Evolutionary conservation across 768 basidiomycete genomes (phyloP), one percentile per base, ranked within the genome.

Genomic region (Termitomyces titanicus): DNA sequence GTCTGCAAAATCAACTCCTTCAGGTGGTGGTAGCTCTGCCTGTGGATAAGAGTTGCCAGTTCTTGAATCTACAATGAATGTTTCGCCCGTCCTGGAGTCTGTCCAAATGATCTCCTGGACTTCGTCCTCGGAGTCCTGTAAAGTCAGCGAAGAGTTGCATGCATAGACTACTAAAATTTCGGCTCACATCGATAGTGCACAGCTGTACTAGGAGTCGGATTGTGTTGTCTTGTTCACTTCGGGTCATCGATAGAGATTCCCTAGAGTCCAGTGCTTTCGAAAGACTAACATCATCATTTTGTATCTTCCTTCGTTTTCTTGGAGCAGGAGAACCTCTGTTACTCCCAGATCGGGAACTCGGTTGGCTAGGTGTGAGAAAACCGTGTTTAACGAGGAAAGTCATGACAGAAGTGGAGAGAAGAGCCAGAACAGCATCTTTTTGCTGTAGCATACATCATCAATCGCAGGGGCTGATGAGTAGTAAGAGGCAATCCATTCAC

Each of bases 11-110:
- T 63, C 55, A 11, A 13, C 35, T n/a, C 7, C 48, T 37, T 45
- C 51, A 24, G 31, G 50, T 38, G 61, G 55, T 38, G 61, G n/a
- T n/a, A n/a, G 57, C 34, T 58, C 58, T 24, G 60, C 57, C 57
- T 68, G 70, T 29, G 70, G 70, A 66, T 76, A 75, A 8, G 87
- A 90, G 65, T 89, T 83, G 10, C 89, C 88, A 10, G 87, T 89
- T 49, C 82, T 76, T n/a, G 68, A 64, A 64, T 94, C 82, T 15
- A 92, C 70, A n/a, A 80, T 54, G 63, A 84, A 87, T 2, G 66
- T 70, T 64, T 83, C 73, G 13, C 81, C 78, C 5, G 85, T 88
- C 13, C 61, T 68, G n/a, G 82, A 79, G 71, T 93, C 88, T 29
- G 70, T 78, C 88, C 89, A 89, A 20, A 70, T 46, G 39, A 80